Percentiles rank a stretch among this genome's conserved stretches.
These are phyloP conservation scores for Orbilia javanica DNA, from an alignment of 2,329 filamentous ascomycete genomes.

Conservation along the genomic window DNA sequence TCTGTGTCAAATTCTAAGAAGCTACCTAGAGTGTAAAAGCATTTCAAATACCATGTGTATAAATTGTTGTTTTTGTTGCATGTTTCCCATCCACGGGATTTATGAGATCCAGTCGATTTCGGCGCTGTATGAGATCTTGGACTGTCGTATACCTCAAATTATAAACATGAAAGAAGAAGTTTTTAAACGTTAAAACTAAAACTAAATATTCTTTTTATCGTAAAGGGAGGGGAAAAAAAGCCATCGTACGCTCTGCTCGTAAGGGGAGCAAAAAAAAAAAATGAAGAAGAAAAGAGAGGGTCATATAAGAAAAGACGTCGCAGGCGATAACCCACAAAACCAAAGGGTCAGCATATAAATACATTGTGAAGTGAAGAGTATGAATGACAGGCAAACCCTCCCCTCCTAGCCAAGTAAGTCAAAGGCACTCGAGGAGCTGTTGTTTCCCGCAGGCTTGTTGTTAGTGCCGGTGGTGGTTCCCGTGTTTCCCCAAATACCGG, in stretches of 20 bases:
- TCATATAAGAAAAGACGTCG: slow-evolving; percentile 2
- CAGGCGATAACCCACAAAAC: slow-evolving; percentile 17
- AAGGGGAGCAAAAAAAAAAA: background rate
- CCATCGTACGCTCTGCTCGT: slow-evolving; percentile 33
- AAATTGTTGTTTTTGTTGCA: slow-evolving; percentile 22
- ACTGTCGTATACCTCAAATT: slow-evolving; percentile 46
- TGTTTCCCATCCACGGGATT: background rate
- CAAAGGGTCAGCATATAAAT: slow-evolving; percentile 37
- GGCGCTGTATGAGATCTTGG: slow-evolving; percentile 17
- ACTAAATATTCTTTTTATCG: slow-evolving; percentile 31
- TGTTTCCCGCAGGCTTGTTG: slow-evolving; percentile 31
- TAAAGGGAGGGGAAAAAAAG: background rate
- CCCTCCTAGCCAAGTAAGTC: slow-evolving; percentile 35
- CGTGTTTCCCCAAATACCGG: slow-evolving; percentile 89
- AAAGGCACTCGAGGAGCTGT: slow-evolving; percentile 47
- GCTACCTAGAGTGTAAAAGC: too few species aligned
- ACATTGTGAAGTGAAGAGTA: slow-evolving; percentile 35
- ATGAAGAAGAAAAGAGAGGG: background rate
- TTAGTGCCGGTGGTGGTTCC: slow-evolving; percentile 64
- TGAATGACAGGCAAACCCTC: background rate
- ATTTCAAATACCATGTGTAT: background rate
- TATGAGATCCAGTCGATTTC: background rate
- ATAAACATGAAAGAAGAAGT: slow-evolving; percentile 51
- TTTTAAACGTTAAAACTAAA: slow-evolving; percentile 11
- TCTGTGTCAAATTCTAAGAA: too few species aligned